These are phyloP conservation scores for Blastocladiella emersonii DNA, from an alignment of 371 early-diverging fungal genomes.

Conservation along the genomic window DNA sequence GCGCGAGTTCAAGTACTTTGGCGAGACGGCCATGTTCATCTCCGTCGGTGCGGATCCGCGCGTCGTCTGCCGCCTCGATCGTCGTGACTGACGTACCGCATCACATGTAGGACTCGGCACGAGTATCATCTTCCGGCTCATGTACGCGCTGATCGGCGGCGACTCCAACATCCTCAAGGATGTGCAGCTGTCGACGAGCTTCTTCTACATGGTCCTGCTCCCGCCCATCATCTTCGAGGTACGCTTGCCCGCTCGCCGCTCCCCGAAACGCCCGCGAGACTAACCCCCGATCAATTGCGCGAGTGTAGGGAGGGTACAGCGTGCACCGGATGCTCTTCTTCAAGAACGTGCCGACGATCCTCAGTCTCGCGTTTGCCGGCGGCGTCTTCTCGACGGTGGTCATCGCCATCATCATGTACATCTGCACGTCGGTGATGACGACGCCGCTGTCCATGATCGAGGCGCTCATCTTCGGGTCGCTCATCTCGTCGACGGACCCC, in stretches of 20 bases:
- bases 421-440: conserved; percentile 21
- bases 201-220: conserved; percentile 39
- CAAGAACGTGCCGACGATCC: conserved; percentile 28
- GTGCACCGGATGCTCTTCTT: conserved; percentile 31
- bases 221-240: conserved; percentile 45
- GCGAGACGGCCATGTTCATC: conserved; percentile 5
- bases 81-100: background rate
- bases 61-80: too few species aligned
- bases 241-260: background rate
- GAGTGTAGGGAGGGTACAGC: conserved; percentile 28
- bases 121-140: background rate
- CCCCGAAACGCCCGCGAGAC: too few species aligned
- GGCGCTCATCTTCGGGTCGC: conserved; percentile 31
- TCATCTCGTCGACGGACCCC: conserved; percentile 41
- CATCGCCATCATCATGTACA: conserved; percentile 30
- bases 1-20: conserved; percentile 6
- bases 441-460: conserved; percentile 25
- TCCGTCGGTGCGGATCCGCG: conserved; percentile 2
- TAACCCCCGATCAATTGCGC: background rate
- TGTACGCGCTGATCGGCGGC: background rate
- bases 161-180: conserved; percentile 13
- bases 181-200: conserved; percentile 29
- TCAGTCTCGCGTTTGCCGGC: conserved; percentile 31
- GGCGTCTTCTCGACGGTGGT: conserved; percentile 36
- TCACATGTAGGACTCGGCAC: background rate